phyloP scores from a whole-genome alignment of 2,329 filamentous ascomycete genomes.

The Botrytis byssoidea region DNA sequence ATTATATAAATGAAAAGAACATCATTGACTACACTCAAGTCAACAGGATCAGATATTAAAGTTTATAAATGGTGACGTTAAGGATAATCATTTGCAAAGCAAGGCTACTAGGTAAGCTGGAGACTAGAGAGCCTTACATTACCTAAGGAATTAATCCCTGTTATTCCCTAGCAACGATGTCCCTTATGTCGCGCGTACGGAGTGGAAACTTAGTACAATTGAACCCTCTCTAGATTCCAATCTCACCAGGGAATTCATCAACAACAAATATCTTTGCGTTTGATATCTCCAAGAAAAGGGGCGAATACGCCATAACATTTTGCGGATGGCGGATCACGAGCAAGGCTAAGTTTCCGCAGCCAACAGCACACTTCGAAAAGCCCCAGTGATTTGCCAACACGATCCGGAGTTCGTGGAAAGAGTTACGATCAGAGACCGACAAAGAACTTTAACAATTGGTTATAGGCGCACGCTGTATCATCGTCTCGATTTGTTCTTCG shows the following conservation, averaged over 20 bases:
- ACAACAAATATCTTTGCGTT: neutral
- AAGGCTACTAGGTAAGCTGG: neutral
- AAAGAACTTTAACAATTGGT: neutral
- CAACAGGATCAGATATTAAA: neutral
- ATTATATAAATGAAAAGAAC: neutral
- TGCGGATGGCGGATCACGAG: constrained; percentile 19
- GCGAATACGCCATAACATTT: constrained; percentile 14
- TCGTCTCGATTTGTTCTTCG: neutral
- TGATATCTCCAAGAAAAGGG: constrained; percentile 1
- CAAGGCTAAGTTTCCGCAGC: constrained; percentile 22
- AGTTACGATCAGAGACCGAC: neutral
- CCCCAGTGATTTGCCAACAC: constrained; percentile 12
- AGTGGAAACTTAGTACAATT: constrained; percentile 5
- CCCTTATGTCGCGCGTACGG: constrained; percentile 14
- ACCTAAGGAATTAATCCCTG: constrained; percentile 17
- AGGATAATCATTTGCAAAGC: neutral
- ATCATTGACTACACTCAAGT: neutral
- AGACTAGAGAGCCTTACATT: constrained; percentile 7
- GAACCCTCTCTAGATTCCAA: constrained; percentile 1
- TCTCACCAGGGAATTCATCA: constrained; percentile 3
- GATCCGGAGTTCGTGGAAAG: neutral
- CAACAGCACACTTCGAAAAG: constrained; percentile 17
- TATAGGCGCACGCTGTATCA: neutral
- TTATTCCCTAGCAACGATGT: neutral
- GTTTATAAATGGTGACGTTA: constrained; percentile 13